phyloP scores from a whole-genome alignment of 176 grass and related monocot genomes.

The Bolboschoenus planiculmis region DNA sequence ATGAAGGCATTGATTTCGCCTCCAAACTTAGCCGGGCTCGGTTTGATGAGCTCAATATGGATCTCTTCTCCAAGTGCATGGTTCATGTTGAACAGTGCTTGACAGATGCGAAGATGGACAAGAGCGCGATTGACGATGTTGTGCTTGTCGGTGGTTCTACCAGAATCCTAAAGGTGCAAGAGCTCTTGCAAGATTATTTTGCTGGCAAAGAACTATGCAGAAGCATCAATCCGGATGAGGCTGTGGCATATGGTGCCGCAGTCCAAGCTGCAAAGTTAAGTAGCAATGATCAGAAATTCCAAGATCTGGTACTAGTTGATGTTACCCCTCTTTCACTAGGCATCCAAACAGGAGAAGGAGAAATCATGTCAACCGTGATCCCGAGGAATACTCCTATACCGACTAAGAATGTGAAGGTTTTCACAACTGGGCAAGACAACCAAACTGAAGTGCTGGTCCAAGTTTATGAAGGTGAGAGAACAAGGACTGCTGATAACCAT shows the following conservation, averaged over 20 bases:
- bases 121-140: conserved; percentile 45
- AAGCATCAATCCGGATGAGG: conserved; percentile 84
- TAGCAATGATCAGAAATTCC: conserved; percentile 47
- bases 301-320: conserved; percentile 54
- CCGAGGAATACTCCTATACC: conserved; percentile 66
- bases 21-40: conserved; percentile 45
- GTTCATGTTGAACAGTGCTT: conserved; percentile 60
- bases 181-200: conserved; percentile 63
- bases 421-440: too few species aligned
- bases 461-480: too few species aligned
- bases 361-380: conserved; percentile 37
- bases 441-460: too few species aligned
- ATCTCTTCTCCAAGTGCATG: conserved; percentile 64
- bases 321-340: conserved; percentile 70
- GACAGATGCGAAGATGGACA: conserved; percentile 61
- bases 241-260: conserved; percentile 59
- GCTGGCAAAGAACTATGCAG: conserved; percentile 70
- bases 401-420: conserved; percentile 34
- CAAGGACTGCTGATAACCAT: too few species aligned
- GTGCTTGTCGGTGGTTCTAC: conserved; percentile 66
- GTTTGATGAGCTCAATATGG: conserved; percentile 76
- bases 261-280: conserved; percentile 57
- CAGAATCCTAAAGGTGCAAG: conserved; percentile 65
- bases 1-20: conserved; percentile 61
- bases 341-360: conserved; percentile 32